Base-by-base conservation (phyloP, 306 rosid genomes). In the Acacia acuminata region DNA sequence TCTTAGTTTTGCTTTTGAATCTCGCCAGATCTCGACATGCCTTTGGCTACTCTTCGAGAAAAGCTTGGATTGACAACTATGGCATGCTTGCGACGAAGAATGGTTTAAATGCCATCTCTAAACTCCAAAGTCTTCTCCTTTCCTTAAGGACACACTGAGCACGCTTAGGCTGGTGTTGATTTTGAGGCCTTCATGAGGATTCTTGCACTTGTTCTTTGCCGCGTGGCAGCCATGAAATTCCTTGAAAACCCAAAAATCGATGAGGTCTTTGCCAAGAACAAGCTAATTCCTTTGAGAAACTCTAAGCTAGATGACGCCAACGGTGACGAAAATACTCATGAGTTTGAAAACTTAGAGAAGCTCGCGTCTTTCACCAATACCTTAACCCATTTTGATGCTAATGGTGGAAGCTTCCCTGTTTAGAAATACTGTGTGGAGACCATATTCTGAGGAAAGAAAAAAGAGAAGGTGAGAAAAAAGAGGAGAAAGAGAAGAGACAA, bases 81-180 rank as follows among this genome's bases (percentile, higher is more conserved):
- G 99, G 98, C 96, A 90, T 68, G 98, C 99, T 17, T 95, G 99
- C 68, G 99, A 27, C 96, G 99, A 38, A 88, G 94, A 19, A 95
- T 95, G 97, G 96, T 95, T 73, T 94, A 95, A 72, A 90, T 93
- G 90, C 99, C 98, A 5, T 83, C 84, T 7, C 77, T 88, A 76
- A 92, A 91, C 90, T 86, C 97, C 5, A 92, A 88, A 84, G 96
- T 93, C 8, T 93, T 90, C 84, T 95, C 92, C 90, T 95, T 95
- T 40, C 98, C 98, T 13, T 98, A 95, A 86, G 99, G 98, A n/a
- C 98, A 95, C 44, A 94, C 94, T 36, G 99, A 95, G 83, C 99
- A 95, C 80, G 90, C 98, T 2, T 95, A 95, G 82, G 82, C 94
- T 22, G 76, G 55, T 67, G 81, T 92, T 50, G 97, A 92, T 80